Base-by-base conservation (phyloP, 768 basidiomycete species). In the Tubosaeta brunneosetosa region DNA sequence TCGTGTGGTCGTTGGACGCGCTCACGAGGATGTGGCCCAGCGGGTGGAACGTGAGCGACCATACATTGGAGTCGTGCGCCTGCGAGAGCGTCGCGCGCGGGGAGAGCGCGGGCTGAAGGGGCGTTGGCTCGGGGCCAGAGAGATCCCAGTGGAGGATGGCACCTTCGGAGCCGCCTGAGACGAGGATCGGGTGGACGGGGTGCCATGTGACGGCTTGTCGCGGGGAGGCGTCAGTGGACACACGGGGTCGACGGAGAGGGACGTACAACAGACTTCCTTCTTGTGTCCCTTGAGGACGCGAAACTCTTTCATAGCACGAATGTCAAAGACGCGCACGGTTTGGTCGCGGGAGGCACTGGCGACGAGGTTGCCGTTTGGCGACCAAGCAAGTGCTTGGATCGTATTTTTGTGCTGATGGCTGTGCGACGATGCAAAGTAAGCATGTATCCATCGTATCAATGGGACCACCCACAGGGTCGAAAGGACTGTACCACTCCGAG, bases 351-450 rank as follows among this genome's bases (percentile, higher is more conserved):
- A 94, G 6, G 92, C 97, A 51, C 93, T 94, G 16, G 94, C 95
- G 14, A 98, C 83, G 38, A 94, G 76, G 66, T 97, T 88, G 6
- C 97, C 97, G 57, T 95, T 90, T 0, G 94, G 93, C 32, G 88
- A 93, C 95, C 95, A 99, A 13, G 85, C 77, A 8, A 93, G 74
- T 0, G 93, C 88, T 69, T 98, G 94, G 40, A 99, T 85, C 0
- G 94, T 97, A 60, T 97, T 95, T 74, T 98, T 97, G 70, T 98
- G 97, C 51, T 92, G 86, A 66, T 97, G 94, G 42, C 94, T 97
- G 45, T 40, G 8, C 47, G 3, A 11, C 2, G 11, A 5, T 17
- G 44, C 10, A 25, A 8, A 41, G 4, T 51, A 29, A 45, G 25
- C 47, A 3, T 41, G 7, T 11, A 9, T 8, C 12, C 27, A 10